These are phyloP conservation scores for Novymonas esmeraldas DNA, from an alignment of 208 protist genomes.

Conservation along the genomic window DNA sequence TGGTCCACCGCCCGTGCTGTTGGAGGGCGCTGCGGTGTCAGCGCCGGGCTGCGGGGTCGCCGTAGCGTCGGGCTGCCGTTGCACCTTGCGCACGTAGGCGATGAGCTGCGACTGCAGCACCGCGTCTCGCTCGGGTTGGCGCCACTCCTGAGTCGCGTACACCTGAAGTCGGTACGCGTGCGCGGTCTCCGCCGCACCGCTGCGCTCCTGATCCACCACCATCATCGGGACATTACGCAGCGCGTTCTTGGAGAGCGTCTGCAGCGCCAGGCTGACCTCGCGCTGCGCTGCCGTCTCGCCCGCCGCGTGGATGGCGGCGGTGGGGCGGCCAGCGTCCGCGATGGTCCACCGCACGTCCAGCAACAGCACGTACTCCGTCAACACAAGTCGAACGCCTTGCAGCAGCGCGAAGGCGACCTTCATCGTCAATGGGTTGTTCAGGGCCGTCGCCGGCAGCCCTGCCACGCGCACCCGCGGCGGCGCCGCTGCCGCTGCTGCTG, in stretches of 20 bases:
- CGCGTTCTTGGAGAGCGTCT: conserved; percentile 25
- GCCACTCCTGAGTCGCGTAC: conserved; percentile 14
- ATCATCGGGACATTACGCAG: conserved; percentile 6
- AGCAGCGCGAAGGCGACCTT: conserved; percentile 10
- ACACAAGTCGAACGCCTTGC: conserved; percentile 19
- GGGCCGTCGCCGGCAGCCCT: conserved; percentile 7
- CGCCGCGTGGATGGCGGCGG: not conserved
- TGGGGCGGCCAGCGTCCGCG: not conserved
- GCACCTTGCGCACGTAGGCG: conserved; percentile 8
- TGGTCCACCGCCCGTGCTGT: not conserved
- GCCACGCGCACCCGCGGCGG: conserved; percentile 10
- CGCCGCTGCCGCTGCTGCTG: not conserved
- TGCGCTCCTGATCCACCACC: conserved; percentile 18
- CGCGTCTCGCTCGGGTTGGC: conserved; percentile 5
- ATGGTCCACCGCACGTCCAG: conserved; percentile 10
- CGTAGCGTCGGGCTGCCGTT: no score
- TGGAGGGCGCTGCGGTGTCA: not conserved
- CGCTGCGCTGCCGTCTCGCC: conserved; percentile 1
- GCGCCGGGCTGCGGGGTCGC: not conserved
- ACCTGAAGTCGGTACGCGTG: conserved; percentile 33
- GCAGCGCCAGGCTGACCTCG: conserved; percentile 23
- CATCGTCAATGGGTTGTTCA: not conserved
- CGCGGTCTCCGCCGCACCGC: conserved; percentile 2
- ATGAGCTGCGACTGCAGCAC: conserved; percentile 8
- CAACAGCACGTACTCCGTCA: conserved; percentile 16